These are phyloP conservation scores for Acacia pycnantha DNA, from an alignment of 331 rosid genomes.

Conservation along the genomic window DNA sequence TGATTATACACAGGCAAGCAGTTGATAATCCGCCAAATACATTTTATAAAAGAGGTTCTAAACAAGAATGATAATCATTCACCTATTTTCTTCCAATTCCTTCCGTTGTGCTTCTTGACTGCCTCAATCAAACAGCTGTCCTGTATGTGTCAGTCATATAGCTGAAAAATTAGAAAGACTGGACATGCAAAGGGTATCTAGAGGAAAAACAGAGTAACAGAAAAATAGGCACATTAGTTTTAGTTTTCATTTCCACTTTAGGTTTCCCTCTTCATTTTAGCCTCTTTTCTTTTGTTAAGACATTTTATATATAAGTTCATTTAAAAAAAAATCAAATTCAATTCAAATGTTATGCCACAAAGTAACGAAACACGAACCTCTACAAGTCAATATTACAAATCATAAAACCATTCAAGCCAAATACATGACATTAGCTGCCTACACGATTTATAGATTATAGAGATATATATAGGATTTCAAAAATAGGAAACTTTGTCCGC, in stretches of 20 bases:
- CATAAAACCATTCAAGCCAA: background rate
- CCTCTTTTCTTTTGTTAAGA: background rate
- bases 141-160: conserved; percentile 39
- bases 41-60: background rate
- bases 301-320: background rate
- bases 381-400: background rate
- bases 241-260: background rate
- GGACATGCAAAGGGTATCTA: background rate
- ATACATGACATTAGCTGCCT: background rate
- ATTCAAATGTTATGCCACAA: no score
- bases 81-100: conserved; percentile 57
- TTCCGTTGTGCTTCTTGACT: conserved; percentile 44
- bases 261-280: background rate
- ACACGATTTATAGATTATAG: background rate
- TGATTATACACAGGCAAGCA: background rate
- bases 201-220: background rate
- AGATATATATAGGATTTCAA: background rate
- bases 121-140: conserved; percentile 43
- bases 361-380: background rate
- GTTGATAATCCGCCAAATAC: background rate
- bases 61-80: background rate
- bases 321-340: no score
- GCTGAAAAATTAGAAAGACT: conserved; percentile 2
- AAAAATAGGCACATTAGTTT: background rate
- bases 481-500: background rate